A percentile compares a stretch with the other conserved stretches of the same genome.
Conservation (phyloP, 2,329 filamentous ascomycete species). For the Pezicula rhizophila region DNA sequence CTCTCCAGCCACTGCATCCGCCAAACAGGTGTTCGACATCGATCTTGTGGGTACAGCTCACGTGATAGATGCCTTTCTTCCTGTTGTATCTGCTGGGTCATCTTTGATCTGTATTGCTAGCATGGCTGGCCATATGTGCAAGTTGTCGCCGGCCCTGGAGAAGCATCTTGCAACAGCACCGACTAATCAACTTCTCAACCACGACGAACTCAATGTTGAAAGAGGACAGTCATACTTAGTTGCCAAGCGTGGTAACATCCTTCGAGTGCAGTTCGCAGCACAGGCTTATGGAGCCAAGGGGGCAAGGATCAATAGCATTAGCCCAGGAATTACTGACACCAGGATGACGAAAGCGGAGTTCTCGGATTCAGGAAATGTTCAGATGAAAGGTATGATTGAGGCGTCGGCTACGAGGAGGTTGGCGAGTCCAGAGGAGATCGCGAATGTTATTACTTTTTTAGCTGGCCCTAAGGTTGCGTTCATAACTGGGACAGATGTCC, state of each 20-base stretch:
- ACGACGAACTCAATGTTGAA: neutral
- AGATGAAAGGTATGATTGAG: conserved; percentile 1
- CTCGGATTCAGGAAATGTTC: neutral
- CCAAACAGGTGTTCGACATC: conserved; percentile 12
- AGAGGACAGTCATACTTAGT: conserved; percentile 1
- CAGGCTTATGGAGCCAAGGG: conserved; percentile 1
- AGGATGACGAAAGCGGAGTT: conserved; percentile 1
- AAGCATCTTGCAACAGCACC: conserved; percentile 1
- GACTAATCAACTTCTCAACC: neutral
- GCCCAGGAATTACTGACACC: conserved; percentile 4
- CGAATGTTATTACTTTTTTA: conserved; percentile 2
- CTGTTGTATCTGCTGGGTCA: conserved; percentile 8
- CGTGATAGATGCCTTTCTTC: conserved; percentile 18
- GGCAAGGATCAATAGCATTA: conserved; percentile 3
- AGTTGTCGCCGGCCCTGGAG: conserved; percentile 1
- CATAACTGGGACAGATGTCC: conserved; percentile 5
- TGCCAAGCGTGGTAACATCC: conserved; percentile 4
- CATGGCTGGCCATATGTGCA: conserved; percentile 8
- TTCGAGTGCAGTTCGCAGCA: conserved; percentile 4
- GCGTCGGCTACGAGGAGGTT: conserved; percentile 1
- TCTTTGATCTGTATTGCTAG: conserved; percentile 18
- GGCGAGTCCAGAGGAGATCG: conserved; percentile 9
- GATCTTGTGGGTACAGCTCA: conserved; percentile 19
- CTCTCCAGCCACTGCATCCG: neutral
- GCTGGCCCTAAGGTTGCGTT: neutral